Evolutionary conservation across 2,329 filamentous ascomycete species (phyloP).

Genomic region (Aureobasidium namibiae): DNA sequence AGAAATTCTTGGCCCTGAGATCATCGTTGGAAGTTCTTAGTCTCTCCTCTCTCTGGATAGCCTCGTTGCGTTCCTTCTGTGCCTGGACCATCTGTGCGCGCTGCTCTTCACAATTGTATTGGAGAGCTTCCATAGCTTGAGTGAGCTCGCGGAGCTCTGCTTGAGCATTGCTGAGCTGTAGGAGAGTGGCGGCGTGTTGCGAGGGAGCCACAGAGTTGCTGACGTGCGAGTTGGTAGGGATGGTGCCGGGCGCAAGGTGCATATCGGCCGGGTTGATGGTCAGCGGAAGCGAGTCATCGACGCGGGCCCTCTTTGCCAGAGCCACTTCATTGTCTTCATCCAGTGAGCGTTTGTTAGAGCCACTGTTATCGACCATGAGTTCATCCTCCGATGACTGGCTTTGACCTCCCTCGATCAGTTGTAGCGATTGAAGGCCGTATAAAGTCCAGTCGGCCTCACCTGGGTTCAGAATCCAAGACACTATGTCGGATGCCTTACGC

Average conservation of each 20-base stretch:
- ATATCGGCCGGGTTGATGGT: conserved; percentile 27
- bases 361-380: not conserved
- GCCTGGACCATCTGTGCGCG: conserved; percentile 21
- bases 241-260: conserved; percentile 24
- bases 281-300: conserved; percentile 16
- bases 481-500: conserved; percentile 23
- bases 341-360: conserved; percentile 11
- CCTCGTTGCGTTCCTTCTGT: conserved; percentile 21
- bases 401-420: conserved; percentile 1
- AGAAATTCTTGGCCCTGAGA: not conserved
- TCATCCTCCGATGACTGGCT: conserved; percentile 10
- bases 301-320: conserved; percentile 21
- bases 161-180: not conserved
- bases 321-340: not conserved
- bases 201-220: conserved; percentile 32
- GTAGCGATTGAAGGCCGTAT: conserved; percentile 5
- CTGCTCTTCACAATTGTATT: conserved; percentile 27
- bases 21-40: not conserved
- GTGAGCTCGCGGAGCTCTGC: conserved; percentile 21
- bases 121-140: conserved; percentile 24
- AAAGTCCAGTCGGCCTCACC: conserved; percentile 16
- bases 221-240: conserved; percentile 20
- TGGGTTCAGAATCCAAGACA: conserved; percentile 19
- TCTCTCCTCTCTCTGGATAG: conserved; percentile 16
- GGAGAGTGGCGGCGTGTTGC: not conserved